phyloP scores from a whole-genome alignment of 306 rosid genomes.

The Biancaea sappan region DNA sequence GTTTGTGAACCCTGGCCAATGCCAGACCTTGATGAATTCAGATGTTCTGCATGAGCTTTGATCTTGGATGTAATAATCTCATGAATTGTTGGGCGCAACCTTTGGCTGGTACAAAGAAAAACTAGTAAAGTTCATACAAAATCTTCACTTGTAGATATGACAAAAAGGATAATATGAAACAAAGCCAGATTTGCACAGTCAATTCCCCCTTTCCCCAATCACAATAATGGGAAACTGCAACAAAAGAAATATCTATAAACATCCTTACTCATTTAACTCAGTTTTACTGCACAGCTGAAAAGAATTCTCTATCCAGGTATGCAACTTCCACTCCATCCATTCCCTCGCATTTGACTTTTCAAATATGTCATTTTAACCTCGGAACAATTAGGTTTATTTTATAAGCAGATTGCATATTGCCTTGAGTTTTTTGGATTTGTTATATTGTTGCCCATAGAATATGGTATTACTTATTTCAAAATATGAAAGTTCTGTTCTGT shows the following conservation, averaged over 20 bases:
- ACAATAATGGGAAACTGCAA: not conserved
- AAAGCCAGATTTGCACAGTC: constrained; percentile 7
- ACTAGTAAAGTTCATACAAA: constrained; percentile 30
- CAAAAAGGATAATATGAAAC: constrained; percentile 21
- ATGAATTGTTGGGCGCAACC: constrained; percentile 92
- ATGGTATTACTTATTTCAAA: too few relatives aligned
- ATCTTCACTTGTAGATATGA: constrained; percentile 33
- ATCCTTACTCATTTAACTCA: too few relatives aligned
- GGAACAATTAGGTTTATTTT: too few relatives aligned
- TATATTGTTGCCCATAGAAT: too few relatives aligned
- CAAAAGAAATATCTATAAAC: not conserved
- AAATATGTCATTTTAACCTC: too few relatives aligned
- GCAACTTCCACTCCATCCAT: too few relatives aligned
- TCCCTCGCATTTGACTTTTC: too few relatives aligned
- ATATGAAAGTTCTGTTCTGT: too few relatives aligned
- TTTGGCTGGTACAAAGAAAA: constrained; percentile 75
- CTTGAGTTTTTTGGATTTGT: too few relatives aligned
- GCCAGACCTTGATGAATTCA: constrained; percentile 70
- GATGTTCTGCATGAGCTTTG: constrained; percentile 68
- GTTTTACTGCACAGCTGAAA: too few relatives aligned
- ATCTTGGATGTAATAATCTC: constrained; percentile 89
- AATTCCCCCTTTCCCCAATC: not conserved
- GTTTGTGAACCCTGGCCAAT: constrained; percentile 60
- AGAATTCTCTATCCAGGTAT: too few relatives aligned
- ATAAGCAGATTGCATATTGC: too few relatives aligned